phyloP scores from a whole-genome alignment of 2,329 filamentous ascomycete species.

The Exserohilum rostratum region DNA sequence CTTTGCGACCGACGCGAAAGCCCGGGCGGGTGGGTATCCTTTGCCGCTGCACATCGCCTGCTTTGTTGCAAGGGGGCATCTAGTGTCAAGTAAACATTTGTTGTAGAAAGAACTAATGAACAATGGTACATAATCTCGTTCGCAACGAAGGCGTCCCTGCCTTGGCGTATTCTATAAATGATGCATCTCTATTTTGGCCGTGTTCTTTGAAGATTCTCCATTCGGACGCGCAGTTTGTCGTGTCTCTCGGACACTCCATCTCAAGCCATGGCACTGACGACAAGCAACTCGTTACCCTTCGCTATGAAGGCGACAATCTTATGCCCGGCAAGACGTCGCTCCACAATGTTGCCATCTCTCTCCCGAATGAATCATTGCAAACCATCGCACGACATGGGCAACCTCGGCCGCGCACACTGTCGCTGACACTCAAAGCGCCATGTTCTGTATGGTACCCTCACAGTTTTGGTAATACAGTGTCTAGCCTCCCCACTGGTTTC shows the following conservation, averaged over 20 bases:
- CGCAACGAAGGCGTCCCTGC: conserved; percentile 11
- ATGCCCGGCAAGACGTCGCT: conserved; percentile 3
- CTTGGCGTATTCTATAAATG: conserved; percentile 5
- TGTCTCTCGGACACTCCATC: conserved; percentile 3
- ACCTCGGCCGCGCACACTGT: conserved; percentile 4
- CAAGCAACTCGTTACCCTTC: conserved; percentile 2
- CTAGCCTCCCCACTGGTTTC: background rate
- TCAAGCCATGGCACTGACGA: background rate
- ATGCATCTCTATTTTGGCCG: conserved; percentile 5
- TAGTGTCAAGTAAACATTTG: conserved; percentile 3
- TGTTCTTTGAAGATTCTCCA: conserved; percentile 5
- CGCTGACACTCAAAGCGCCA: conserved; percentile 5
- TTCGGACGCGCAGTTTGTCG: conserved; percentile 4
- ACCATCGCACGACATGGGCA: conserved; percentile 8
- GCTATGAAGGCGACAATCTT: conserved; percentile 10
- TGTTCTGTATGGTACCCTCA: conserved; percentile 9
- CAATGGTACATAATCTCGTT: conserved; percentile 6
- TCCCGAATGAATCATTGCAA: background rate
- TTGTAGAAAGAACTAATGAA: conserved; percentile 7
- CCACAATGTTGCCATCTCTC: background rate
- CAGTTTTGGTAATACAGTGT: background rate
- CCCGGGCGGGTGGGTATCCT: conserved; percentile 11
- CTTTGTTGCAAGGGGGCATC: conserved; percentile 4
- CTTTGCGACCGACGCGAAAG: conserved; percentile 10
- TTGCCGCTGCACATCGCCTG: conserved; percentile 4